Evolutionary conservation across 2,329 filamentous ascomycete genomes (phyloP).

Genomic region (Xylaria sp.): DNA sequence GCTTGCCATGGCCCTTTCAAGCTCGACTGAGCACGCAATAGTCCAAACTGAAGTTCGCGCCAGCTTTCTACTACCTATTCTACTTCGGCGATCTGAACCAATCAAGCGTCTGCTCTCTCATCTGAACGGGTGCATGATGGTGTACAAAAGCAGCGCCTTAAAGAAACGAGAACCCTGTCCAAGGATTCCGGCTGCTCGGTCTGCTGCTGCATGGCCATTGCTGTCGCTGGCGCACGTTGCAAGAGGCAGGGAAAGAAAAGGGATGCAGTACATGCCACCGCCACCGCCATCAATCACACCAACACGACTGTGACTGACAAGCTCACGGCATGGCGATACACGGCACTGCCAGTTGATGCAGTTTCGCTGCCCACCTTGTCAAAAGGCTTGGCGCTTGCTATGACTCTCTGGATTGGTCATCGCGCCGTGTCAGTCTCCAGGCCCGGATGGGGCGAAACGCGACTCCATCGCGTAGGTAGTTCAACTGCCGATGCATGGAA

Average conservation of each 20-base stretch:
- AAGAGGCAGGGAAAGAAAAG: neutral
- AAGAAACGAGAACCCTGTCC: slow-evolving; percentile 4
- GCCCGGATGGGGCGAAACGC: neutral
- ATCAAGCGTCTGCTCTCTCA: neutral
- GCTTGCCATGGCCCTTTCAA: neutral
- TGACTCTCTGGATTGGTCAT: neutral
- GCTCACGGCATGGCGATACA: neutral
- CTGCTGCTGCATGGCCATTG: neutral
- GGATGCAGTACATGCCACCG: slow-evolving; percentile 3
- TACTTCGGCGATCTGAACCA: too few species aligned
- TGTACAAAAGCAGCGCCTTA: slow-evolving; percentile 1
- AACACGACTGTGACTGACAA: neutral
- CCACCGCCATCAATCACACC: neutral
- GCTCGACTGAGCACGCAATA: neutral
- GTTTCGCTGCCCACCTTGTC: neutral
- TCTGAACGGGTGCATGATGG: slow-evolving; percentile 10
- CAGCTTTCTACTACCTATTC: neutral
- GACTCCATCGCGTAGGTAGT: neutral
- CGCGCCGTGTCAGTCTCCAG: neutral
- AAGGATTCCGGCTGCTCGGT: slow-evolving; percentile 6
- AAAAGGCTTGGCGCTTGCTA: neutral
- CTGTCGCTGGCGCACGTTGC: slow-evolving; percentile 9
- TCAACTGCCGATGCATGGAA: too few species aligned
- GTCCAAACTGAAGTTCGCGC: neutral
- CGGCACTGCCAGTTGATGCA: neutral